Conservation (phyloP, 495 filamentous ascomycete genomes). For the Penicillium parvum region DNA sequence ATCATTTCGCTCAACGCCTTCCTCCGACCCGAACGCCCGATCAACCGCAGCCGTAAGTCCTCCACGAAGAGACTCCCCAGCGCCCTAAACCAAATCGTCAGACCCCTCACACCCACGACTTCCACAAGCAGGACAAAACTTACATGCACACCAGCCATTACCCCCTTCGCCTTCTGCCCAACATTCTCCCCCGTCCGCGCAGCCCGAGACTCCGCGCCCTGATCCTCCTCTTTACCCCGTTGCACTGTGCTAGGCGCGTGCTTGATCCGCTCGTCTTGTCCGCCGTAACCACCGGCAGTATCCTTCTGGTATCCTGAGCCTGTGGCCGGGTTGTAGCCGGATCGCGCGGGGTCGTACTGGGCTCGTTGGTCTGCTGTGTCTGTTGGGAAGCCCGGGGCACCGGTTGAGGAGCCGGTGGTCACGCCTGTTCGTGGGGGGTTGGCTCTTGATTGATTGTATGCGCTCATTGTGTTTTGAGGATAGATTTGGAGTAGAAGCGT, state of each 20-base stretch:
- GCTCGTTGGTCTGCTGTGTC: constrained; percentile 13
- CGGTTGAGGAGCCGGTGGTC: constrained; percentile 28
- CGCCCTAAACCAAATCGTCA: constrained; percentile 22
- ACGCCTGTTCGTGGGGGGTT: neutral
- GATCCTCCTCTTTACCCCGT: neutral
- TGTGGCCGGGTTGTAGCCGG: constrained; percentile 26
- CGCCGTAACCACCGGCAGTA: neutral
- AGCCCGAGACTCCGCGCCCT: neutral
- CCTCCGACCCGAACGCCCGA: constrained; percentile 34
- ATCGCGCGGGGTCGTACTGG: constrained; percentile 19
- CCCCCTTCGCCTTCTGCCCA: constrained; percentile 19
- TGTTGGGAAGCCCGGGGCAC: constrained; percentile 23
- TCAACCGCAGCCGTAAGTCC: constrained; percentile 36
- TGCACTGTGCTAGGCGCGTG: constrained; percentile 16
- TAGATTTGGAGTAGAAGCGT: too few relatives aligned
- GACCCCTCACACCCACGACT: neutral
- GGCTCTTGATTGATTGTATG: neutral
- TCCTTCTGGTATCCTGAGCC: constrained; percentile 22
- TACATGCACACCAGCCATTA: constrained; percentile 36
- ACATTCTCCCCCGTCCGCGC: constrained; percentile 2
- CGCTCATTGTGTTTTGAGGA: neutral
- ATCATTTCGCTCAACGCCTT: constrained; percentile 34
- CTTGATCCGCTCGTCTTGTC: constrained; percentile 12
- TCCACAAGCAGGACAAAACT: constrained; percentile 9
- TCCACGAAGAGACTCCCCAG: constrained; percentile 44